These are phyloP conservation scores for Xylaria sp. DNA, from an alignment of 2,329 filamentous ascomycete species.

Conservation along the genomic window DNA sequence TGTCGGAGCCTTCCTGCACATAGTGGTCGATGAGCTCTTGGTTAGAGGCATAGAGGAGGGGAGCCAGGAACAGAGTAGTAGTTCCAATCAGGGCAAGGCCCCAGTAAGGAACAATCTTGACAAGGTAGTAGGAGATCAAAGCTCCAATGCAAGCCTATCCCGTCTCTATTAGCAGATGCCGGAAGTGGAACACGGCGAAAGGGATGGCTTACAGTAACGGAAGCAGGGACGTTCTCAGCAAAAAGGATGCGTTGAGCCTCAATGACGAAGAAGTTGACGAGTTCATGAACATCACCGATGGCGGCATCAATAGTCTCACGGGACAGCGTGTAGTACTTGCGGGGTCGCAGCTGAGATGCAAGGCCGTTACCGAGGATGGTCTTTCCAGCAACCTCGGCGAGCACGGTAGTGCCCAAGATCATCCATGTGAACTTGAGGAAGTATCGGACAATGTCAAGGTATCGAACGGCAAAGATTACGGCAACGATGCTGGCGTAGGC, in stretches of 20 bases:
- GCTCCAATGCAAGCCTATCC: constrained; percentile 62
- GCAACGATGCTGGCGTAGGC: constrained; percentile 64
- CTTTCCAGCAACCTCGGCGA: constrained; percentile 67
- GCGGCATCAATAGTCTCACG: constrained; percentile 65
- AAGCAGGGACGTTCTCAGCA: constrained; percentile 68
- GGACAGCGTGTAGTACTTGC: constrained; percentile 70
- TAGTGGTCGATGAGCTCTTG: constrained; percentile 72
- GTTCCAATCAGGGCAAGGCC: constrained; percentile 66
- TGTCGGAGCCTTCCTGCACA: constrained; percentile 60
- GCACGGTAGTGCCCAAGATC: constrained; percentile 63
- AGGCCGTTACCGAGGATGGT: constrained; percentile 65
- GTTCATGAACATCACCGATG: constrained; percentile 69
- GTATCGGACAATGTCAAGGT: constrained; percentile 70
- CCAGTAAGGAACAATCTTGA: constrained; percentile 75
- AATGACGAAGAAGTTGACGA: constrained; percentile 75
- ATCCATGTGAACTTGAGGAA: constrained; percentile 70
- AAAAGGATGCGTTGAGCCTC: constrained; percentile 72
- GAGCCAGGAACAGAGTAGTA: constrained; percentile 64
- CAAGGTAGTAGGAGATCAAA: constrained; percentile 70
- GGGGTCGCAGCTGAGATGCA: constrained; percentile 68
- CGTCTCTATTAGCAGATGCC: constrained; percentile 5
- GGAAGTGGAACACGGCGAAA: background rate
- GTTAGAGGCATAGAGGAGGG: constrained; percentile 70
- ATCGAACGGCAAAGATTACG: constrained; percentile 67
- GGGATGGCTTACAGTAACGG: constrained; percentile 59